phyloP scores from a whole-genome alignment of 768 basidiomycete genomes.

The Rhizopogon sp. region DNA sequence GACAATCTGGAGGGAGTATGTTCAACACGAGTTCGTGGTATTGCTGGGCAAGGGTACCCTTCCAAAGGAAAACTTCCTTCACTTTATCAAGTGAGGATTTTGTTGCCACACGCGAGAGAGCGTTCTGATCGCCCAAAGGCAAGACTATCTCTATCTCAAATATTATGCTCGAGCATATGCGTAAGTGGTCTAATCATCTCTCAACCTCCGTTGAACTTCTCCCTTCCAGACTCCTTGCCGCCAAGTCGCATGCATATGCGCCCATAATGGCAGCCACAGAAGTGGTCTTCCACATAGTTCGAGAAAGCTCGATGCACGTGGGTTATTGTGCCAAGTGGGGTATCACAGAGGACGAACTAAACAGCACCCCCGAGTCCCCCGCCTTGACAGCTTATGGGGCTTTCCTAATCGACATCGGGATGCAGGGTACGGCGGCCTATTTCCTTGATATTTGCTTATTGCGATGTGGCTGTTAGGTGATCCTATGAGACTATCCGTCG shows the following conservation, averaged over 20 bases:
- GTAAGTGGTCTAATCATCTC: slow-evolving; percentile 29
- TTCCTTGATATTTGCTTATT: background rate
- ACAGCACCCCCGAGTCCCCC: slow-evolving; percentile 56
- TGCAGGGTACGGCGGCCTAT: slow-evolving; percentile 44
- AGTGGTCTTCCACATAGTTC: slow-evolving; percentile 57
- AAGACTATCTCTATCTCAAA: slow-evolving; percentile 77
- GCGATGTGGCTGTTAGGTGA: slow-evolving; percentile 44
- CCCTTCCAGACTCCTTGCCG: slow-evolving; percentile 57
- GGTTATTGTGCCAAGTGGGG: slow-evolving; percentile 69
- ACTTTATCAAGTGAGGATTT: slow-evolving; percentile 72
- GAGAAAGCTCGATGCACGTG: slow-evolving; percentile 71
- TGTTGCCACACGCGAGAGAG: background rate
- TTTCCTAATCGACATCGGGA: slow-evolving; percentile 75
- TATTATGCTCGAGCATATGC: slow-evolving; percentile 84
- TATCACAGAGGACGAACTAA: slow-evolving; percentile 55
- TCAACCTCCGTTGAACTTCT: background rate
- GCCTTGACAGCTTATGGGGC: slow-evolving; percentile 84
- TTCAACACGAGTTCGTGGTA: slow-evolving; percentile 81
- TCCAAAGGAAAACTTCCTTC: slow-evolving; percentile 58
- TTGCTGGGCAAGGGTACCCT: slow-evolving; percentile 72
- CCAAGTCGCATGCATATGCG: slow-evolving; percentile 65
- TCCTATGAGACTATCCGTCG: slow-evolving; percentile 65
- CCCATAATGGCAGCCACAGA: slow-evolving; percentile 59
- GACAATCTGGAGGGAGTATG: slow-evolving; percentile 64
- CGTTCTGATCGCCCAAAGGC: slow-evolving; percentile 35